Percentiles rank a stretch among this genome's conserved stretches.
These are phyloP conservation scores for Holtermannia corniformis DNA, from an alignment of 768 basidiomycete genomes.

Conservation along the genomic window DNA sequence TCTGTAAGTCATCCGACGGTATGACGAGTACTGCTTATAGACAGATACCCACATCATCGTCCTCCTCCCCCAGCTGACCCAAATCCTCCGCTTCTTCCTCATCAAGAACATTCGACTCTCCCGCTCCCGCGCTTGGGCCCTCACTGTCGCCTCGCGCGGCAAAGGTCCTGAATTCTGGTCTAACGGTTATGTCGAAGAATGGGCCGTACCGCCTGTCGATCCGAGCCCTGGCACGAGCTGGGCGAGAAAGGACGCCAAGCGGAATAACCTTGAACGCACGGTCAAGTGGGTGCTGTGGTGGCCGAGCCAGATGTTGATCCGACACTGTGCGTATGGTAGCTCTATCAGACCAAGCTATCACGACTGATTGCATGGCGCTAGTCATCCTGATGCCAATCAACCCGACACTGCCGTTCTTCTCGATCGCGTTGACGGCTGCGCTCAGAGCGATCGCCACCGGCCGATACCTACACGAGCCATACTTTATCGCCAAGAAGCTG, in stretches of 20 bases:
- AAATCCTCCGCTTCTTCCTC: conserved; percentile 72
- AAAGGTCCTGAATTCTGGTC: conserved; percentile 75
- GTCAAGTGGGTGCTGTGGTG: conserved; percentile 38
- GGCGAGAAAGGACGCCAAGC: conserved; percentile 21
- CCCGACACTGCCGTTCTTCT: conserved; percentile 38
- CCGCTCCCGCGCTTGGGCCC: conserved; percentile 48
- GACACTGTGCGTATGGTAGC: conserved; percentile 34
- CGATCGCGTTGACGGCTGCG: conserved; percentile 39
- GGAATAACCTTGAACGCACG: conserved; percentile 13
- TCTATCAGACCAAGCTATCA: neutral
- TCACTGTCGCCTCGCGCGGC: conserved; percentile 72
- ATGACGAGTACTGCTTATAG: neutral
- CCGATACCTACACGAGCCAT: conserved; percentile 47
- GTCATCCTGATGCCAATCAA: conserved; percentile 39
- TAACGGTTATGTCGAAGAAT: conserved; percentile 41
- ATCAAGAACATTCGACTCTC: conserved; percentile 72
- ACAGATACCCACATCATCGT: conserved; percentile 67
- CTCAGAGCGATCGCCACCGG: conserved; percentile 43
- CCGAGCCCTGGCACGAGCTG: conserved; percentile 13
- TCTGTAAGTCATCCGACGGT: conserved; percentile 19
- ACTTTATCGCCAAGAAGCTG: conserved; percentile 81
- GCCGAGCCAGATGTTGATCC: conserved; percentile 35
- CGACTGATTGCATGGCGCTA: conserved; percentile 1
- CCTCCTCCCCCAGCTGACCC: conserved; percentile 62
- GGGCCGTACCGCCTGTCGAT: conserved; percentile 31